phyloP scores from a whole-genome alignment of 176 grass and related monocot species.

The Hordeum vulgare region DNA sequence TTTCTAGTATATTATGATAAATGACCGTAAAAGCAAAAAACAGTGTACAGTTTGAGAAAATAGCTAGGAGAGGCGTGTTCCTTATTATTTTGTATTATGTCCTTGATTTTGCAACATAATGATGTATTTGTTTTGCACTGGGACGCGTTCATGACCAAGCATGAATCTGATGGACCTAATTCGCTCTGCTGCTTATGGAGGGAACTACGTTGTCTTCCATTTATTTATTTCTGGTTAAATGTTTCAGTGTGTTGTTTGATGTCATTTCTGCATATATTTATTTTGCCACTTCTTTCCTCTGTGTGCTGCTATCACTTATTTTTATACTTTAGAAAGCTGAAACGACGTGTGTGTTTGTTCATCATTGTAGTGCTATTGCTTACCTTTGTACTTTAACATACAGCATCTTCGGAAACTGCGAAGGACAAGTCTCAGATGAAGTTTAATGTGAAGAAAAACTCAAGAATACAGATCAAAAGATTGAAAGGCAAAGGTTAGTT shows the following conservation, averaged over 20 bases:
- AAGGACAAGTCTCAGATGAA: slow-evolving; percentile 44
- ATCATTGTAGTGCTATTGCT: neutral
- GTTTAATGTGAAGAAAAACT: slow-evolving; percentile 56
- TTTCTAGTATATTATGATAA: neutral
- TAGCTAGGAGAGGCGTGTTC: neutral
- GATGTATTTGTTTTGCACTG: neutral
- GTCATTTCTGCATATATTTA: neutral
- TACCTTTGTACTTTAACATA: neutral
- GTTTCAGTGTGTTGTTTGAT: neutral
- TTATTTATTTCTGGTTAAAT: neutral
- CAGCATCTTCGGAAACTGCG: slow-evolving; percentile 36
- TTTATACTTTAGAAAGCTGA: neutral
- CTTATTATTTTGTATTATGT: neutral
- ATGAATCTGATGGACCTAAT: neutral
- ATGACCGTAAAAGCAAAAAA: neutral
- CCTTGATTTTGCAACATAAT: neutral
- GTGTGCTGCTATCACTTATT: neutral
- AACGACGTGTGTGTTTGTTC: neutral
- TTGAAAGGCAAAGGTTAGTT: slow-evolving; percentile 57
- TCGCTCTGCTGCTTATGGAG: neutral
- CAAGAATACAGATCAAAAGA: slow-evolving; percentile 64
- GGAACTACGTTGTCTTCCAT: neutral
- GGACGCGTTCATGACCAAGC: neutral
- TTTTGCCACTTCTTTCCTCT: neutral
- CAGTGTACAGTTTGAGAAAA: neutral